Evolutionary conservation across 2,329 filamentous ascomycete genomes (phyloP), one percentile per base, ranked within the genome.

Genomic region (Trichoderma atrobrunneum): DNA sequence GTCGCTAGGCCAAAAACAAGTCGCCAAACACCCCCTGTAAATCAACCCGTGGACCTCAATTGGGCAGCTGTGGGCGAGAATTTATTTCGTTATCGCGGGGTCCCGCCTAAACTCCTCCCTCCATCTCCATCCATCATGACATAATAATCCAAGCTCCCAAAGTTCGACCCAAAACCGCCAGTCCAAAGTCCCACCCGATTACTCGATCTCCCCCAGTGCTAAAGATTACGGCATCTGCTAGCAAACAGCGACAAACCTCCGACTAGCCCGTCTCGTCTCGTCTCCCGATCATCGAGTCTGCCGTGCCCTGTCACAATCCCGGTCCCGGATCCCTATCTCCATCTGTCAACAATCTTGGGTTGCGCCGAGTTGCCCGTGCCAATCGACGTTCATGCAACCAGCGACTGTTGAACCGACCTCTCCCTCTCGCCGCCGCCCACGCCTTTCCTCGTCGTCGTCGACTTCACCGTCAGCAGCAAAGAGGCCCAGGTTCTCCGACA

Each of bases 371-470:
- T 67, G 71, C 39, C 32, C 12, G 39, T 65, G 62, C 57, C 57
- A 24, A 39, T 57, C 68, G 39, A 34, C 69, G 62, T 76, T 77
- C 77, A 83, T 82, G 81, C 79, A 79, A 78, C 74, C 79, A 73
- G 77, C 75, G 73, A 72, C 77, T 60, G 74, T 76, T 73, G 77
- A 78, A 69, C 73, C 78, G 51, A 75, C 72, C 61, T 79, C 78
- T 71, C 77, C 81, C 67, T 81, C 81, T 73, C 81, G 81, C 75
- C 81, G 82, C 64, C 80, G 82, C 72, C 81, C 77, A 68, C 82
- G 82, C 75, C 77, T 79, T 73, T 79, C 79, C 60, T 79, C 80
- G 6, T 79, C 79, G n/a, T 71, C 78, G 21, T 71, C 79, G 21
- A 70, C 78, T 56, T 77, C 78, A 18, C 75, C 74, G 36, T 73